Conservation (phyloP, 805 yeast genomes). For the Ogataea parapolymorpha region DNA sequence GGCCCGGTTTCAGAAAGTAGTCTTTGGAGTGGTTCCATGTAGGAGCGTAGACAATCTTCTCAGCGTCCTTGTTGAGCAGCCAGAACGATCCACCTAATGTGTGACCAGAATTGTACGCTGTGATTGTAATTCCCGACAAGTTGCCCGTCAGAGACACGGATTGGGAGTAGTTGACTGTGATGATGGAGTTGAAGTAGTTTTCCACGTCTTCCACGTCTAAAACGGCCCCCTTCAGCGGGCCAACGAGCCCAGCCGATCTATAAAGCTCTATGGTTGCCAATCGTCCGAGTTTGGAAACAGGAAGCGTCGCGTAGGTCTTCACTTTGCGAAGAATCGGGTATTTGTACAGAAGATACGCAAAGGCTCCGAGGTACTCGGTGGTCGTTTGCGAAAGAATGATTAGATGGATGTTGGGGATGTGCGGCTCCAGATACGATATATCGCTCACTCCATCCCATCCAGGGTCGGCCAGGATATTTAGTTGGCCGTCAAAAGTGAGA, state of each 20-base stretch:
- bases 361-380: slow-evolving; percentile 75
- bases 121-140: slow-evolving; percentile 56
- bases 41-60: slow-evolving; percentile 82
- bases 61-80: slow-evolving; percentile 70
- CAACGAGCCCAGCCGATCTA: slow-evolving; percentile 67
- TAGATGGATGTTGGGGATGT: slow-evolving; percentile 53
- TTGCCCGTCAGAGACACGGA: slow-evolving; percentile 59
- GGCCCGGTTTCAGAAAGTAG: slow-evolving; percentile 72
- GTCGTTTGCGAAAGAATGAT: slow-evolving; percentile 87
- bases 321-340: slow-evolving; percentile 60
- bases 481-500: slow-evolving; percentile 51
- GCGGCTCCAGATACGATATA: slow-evolving; percentile 39
- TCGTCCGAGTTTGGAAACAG: slow-evolving; percentile 82
- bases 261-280: slow-evolving; percentile 82
- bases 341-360: slow-evolving; percentile 56
- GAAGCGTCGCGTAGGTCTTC: slow-evolving; percentile 85
- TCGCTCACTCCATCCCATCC: slow-evolving; percentile 62
- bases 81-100: slow-evolving; percentile 92
- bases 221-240: slow-evolving; percentile 57
- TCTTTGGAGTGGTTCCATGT: slow-evolving; percentile 95
- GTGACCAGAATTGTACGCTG: slow-evolving; percentile 91
- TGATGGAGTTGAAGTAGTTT: slow-evolving; percentile 68
- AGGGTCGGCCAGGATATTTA: slow-evolving; percentile 65
- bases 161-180: slow-evolving; percentile 75
- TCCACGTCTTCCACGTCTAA: slow-evolving; percentile 75